phyloP scores from a whole-genome alignment of 2,329 filamentous ascomycete species.

The Fusarium aywerte region DNA sequence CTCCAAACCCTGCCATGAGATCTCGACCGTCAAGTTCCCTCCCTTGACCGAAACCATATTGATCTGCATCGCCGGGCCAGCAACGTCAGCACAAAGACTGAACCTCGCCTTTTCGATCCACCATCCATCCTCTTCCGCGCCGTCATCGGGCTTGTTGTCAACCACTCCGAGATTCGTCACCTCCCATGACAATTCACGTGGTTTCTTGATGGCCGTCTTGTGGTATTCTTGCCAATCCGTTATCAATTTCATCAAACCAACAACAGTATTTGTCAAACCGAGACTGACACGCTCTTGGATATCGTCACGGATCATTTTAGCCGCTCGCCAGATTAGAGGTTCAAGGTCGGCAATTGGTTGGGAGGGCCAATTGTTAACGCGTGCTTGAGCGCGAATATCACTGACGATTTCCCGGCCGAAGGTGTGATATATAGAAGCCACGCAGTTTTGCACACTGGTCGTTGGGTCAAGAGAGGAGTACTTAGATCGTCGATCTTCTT shows the following conservation, averaged over 20 bases:
- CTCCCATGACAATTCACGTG: slow-evolving; percentile 4
- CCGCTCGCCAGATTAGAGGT: slow-evolving; percentile 2
- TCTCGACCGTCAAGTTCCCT: not conserved
- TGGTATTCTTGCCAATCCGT: slow-evolving; percentile 12
- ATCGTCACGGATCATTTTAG: not conserved
- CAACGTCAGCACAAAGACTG: not conserved
- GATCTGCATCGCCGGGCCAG: slow-evolving; percentile 5
- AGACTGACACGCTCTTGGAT: not conserved
- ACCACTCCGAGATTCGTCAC: slow-evolving; percentile 12
- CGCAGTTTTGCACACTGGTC: not conserved
- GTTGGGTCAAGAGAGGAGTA: not conserved
- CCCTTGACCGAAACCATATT: not conserved
- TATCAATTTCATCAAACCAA: not conserved
- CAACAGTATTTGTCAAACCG: not conserved
- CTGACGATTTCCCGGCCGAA: slow-evolving; percentile 1
- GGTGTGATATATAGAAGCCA: not conserved
- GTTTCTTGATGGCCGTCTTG: not conserved
- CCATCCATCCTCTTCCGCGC: not conserved
- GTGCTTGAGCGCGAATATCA: not conserved
- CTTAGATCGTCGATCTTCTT: not conserved
- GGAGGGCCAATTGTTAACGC: not conserved
- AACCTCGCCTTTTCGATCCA: not conserved
- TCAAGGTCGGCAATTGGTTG: slow-evolving; percentile 3
- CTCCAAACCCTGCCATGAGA: slow-evolving; percentile 8
- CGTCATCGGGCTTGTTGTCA: not conserved